phyloP scores from a whole-genome alignment of 306 rosid genomes.

The Cyclanthera cordifolia region DNA sequence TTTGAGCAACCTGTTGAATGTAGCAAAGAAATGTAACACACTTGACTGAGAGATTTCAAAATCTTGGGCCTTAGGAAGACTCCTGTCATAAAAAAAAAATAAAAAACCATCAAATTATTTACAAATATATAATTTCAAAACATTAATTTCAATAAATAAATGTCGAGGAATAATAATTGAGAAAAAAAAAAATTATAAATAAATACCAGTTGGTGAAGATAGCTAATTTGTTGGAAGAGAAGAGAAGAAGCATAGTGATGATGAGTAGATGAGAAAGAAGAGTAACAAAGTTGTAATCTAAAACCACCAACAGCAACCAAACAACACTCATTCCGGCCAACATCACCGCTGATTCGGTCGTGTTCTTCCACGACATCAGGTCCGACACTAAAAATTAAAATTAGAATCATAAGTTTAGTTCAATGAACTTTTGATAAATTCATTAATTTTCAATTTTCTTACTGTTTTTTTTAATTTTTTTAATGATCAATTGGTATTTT shows the following conservation, averaged over 20 bases:
- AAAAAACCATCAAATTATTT: no score
- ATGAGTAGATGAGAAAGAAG: constrained; percentile 43
- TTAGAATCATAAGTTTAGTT: no score
- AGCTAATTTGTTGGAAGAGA: constrained; percentile 40
- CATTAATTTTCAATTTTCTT: no score
- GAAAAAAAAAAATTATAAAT: no score
- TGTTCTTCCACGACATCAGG: constrained; percentile 49
- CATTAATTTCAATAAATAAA: no score
- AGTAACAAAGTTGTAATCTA: constrained; percentile 40
- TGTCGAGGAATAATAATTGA: no score
- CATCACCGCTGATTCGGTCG: constrained; percentile 28
- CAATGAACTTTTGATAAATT: no score
- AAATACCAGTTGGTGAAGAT: constrained; percentile 33
- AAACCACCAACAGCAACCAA: constrained; percentile 54
- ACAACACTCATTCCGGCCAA: constrained; percentile 28
- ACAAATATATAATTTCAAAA: no score
- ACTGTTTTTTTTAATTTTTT: no score
- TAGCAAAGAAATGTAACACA: neutral
- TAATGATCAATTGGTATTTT: no score
- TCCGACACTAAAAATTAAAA: constrained; percentile 26
- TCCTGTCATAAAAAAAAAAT: constrained; percentile 18
- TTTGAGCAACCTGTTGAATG: constrained; percentile 14
- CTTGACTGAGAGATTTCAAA: constrained; percentile 34
- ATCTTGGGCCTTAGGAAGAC: constrained; percentile 24
- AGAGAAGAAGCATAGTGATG: constrained; percentile 30